These are phyloP conservation scores for Veloporphyrellus conicus DNA, from an alignment of 1,284 basidiomycete genomes.

Conservation along the genomic window DNA sequence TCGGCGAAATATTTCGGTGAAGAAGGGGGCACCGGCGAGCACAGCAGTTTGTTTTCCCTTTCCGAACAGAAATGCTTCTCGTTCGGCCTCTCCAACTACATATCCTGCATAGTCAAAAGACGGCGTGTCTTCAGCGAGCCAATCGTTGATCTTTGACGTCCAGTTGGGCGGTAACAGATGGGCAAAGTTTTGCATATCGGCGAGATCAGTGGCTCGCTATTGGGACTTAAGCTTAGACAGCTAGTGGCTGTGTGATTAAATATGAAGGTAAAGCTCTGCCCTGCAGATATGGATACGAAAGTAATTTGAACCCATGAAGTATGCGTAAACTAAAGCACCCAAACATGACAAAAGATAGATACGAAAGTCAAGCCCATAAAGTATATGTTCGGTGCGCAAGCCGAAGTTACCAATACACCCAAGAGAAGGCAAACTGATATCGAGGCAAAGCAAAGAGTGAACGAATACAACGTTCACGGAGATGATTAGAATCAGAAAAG, in stretches of 20 bases:
- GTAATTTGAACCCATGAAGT: neutral
- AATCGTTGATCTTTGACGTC: constrained; percentile 75
- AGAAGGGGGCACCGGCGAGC: constrained; percentile 93
- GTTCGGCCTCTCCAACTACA: constrained; percentile 87
- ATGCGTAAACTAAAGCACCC: neutral
- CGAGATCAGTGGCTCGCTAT: neutral
- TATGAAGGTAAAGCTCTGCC: neutral
- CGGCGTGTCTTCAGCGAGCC: constrained; percentile 93
- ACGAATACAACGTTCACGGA: neutral
- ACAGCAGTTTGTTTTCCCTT: constrained; percentile 77
- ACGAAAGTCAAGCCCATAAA: neutral
- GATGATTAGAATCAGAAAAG: constrained; percentile 14
- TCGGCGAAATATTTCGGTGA: constrained; percentile 88
- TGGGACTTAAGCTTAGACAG: too few species aligned
- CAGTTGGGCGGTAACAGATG: constrained; percentile 88
- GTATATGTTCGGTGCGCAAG: neutral
- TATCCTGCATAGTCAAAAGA: constrained; percentile 97
- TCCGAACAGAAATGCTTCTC: constrained; percentile 86
- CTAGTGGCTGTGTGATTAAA: too few species aligned
- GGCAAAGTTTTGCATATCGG: constrained; percentile 40
- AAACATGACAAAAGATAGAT: neutral
- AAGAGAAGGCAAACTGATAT: neutral
- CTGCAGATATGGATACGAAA: neutral
- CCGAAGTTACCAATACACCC: neutral
- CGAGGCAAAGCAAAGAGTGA: neutral